Evolutionary conservation across 176 grass and related monocot genomes (phyloP).

Genomic region (Musa troglodytarum): DNA sequence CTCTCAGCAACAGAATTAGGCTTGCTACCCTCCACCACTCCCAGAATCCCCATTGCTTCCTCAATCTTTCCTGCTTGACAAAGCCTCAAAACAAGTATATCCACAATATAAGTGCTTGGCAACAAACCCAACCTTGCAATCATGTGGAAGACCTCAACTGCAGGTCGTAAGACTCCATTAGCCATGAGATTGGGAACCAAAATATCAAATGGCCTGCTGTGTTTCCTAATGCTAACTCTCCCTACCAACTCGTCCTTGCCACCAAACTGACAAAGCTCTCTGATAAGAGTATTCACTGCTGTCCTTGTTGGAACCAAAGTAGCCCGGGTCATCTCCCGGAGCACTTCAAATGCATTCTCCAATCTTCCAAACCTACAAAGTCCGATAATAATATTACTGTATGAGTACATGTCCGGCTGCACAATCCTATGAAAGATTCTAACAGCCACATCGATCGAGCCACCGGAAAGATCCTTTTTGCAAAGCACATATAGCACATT

Average conservation of each 20-base stretch:
- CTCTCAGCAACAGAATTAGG: neutral
- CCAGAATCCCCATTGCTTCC: constrained; percentile 11
- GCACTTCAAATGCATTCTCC: constrained; percentile 6
- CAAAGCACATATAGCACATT: constrained; percentile 16
- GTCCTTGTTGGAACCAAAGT: constrained; percentile 14
- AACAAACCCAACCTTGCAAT: constrained; percentile 9
- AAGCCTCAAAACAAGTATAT: constrained; percentile 11
- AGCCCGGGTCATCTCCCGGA: neutral
- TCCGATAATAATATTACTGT: constrained; percentile 13
- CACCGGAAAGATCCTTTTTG: neutral
- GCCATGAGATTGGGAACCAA: constrained; percentile 5
- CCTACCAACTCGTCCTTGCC: neutral
- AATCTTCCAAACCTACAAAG: constrained; percentile 17
- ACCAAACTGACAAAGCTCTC: neutral
- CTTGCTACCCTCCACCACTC: constrained; percentile 2
- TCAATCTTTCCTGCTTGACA: constrained; percentile 2
- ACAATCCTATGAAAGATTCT: constrained; percentile 7
- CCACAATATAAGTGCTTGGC: constrained; percentile 12
- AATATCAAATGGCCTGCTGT: constrained; percentile 18
- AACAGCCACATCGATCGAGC: constrained; percentile 4
- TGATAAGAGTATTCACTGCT: constrained; percentile 3
- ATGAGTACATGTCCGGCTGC: constrained; percentile 11
- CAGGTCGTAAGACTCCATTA: neutral
- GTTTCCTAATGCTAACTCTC: constrained; percentile 1
- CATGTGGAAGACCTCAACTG: constrained; percentile 1